Evolutionary conservation across 164 flowering plant species (phyloP).

Genomic region (Paratinospora sagittata): DNA sequence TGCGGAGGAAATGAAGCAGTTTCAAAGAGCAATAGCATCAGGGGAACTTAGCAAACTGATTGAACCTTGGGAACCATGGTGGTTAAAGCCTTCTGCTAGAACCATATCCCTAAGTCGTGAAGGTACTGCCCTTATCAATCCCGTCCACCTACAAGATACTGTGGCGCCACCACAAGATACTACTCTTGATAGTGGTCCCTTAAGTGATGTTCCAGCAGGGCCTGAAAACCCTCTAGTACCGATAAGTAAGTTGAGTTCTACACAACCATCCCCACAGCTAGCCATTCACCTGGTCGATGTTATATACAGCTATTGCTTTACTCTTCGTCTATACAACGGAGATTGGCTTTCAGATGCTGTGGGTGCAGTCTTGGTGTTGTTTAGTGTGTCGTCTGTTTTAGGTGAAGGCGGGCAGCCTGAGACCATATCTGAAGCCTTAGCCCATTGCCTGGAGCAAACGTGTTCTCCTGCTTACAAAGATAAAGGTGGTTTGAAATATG

Average conservation of each 20-base stretch:
- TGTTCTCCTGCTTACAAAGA: slow-evolving; percentile 68
- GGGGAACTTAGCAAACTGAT: slow-evolving; percentile 90
- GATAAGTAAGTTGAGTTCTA: slow-evolving; percentile 41
- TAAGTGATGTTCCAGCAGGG: slow-evolving; percentile 57
- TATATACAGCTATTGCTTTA: slow-evolving; percentile 76
- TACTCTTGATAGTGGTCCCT: slow-evolving; percentile 17
- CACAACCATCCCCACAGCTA: slow-evolving; percentile 68
- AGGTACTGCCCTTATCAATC: slow-evolving; percentile 64
- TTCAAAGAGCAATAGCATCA: slow-evolving; percentile 74
- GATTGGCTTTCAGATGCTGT: slow-evolving; percentile 74
- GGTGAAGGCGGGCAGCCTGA: slow-evolving; percentile 64
- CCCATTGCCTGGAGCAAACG: slow-evolving; percentile 62
- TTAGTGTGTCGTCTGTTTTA: slow-evolving; percentile 65
- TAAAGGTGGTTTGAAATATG: slow-evolving; percentile 66
- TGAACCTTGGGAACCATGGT: slow-evolving; percentile 96
- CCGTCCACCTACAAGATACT: slow-evolving; percentile 25
- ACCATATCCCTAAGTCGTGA: slow-evolving; percentile 47
- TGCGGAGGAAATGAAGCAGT: slow-evolving; percentile 54
- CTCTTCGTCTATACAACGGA: slow-evolving; percentile 87
- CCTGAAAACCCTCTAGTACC: slow-evolving; percentile 66
- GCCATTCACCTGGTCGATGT: slow-evolving; percentile 74
- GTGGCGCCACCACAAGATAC: slow-evolving; percentile 19
- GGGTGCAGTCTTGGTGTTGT: slow-evolving; percentile 50
- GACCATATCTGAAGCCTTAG: slow-evolving; percentile 49
- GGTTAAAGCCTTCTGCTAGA: slow-evolving; percentile 72